Conservation (phyloP, 768 basidiomycete species). For the Xerocomus spinulosus region DNA sequence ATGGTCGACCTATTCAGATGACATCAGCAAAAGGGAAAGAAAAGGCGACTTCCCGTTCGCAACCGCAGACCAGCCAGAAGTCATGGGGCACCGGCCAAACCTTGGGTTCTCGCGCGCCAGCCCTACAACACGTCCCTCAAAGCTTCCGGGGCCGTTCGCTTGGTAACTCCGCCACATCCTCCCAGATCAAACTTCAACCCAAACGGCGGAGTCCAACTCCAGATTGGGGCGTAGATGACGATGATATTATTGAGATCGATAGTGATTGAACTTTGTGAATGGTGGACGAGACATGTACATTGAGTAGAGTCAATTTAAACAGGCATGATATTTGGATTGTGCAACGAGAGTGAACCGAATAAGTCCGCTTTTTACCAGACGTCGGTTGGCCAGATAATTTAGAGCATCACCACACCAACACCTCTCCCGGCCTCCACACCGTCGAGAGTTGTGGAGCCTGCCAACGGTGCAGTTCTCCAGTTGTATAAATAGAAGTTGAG, state of each 20-base stretch:
- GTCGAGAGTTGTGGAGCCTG: conserved; percentile 58
- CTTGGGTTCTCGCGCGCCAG: conserved; percentile 36
- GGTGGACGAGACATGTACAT: conserved; percentile 4
- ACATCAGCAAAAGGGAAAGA: conserved; percentile 52
- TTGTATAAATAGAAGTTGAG: conserved; percentile 94
- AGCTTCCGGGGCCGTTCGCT: conserved; percentile 36
- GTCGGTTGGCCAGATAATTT: conserved; percentile 11
- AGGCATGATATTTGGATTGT: background rate
- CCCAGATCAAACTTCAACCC: conserved; percentile 36
- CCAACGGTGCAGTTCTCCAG: conserved; percentile 80
- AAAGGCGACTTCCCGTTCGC: conserved; percentile 35
- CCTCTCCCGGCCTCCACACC: conserved; percentile 63
- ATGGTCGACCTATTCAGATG: conserved; percentile 41
- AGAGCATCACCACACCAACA: conserved; percentile 94
- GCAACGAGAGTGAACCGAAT: background rate
- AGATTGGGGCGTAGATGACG: conserved; percentile 81
- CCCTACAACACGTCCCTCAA: conserved; percentile 26
- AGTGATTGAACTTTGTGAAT: conserved; percentile 49
- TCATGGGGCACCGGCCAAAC: conserved; percentile 50
- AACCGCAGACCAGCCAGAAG: conserved; percentile 26
- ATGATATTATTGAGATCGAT: conserved; percentile 80
- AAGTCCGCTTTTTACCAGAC: background rate
- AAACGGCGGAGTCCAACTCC: conserved; percentile 61
- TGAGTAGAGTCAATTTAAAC: background rate
- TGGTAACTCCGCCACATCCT: conserved; percentile 45